A percentile compares a stretch with the other conserved stretches of the same genome.
Conservation (phyloP, 257 asterid species). For the Scutellaria minor region DNA sequence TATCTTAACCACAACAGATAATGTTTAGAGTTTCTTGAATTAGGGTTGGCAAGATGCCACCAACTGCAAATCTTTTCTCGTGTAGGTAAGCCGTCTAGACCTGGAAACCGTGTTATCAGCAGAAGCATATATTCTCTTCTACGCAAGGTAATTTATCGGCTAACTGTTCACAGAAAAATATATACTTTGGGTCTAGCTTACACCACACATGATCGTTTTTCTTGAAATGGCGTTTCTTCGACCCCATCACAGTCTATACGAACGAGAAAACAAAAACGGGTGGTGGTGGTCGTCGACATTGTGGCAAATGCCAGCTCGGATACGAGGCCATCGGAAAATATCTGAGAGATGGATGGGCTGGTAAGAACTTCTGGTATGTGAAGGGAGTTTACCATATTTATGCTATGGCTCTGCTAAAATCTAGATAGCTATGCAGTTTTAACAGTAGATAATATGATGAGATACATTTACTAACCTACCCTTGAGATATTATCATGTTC, state of each 20-base stretch:
- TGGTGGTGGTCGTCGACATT: not conserved
- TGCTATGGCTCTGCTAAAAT: too few relatives aligned
- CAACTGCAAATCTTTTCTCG: conserved; percentile 14
- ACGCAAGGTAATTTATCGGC: conserved; percentile 42
- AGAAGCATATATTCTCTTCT: conserved; percentile 57
- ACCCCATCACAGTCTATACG: too few relatives aligned
- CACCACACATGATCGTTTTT: conserved; percentile 21
- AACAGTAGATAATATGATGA: conserved; percentile 29
- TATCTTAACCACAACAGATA: not conserved
- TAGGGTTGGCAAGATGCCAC: not conserved
- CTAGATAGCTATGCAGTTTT: conserved; percentile 27
- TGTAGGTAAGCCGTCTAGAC: conserved; percentile 48
- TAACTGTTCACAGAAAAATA: not conserved
- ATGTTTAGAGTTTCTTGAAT: not conserved
- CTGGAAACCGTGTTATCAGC: conserved; percentile 45
- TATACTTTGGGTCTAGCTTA: conserved; percentile 26
- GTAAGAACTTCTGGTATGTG: not conserved
- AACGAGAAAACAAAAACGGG: not conserved
- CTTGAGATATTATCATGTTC: not conserved
- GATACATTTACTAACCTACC: conserved; percentile 19
- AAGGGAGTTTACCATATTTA: not conserved
- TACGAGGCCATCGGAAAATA: not conserved
- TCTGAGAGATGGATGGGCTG: too few relatives aligned
- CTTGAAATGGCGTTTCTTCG: not conserved
- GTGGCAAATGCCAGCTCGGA: not conserved